Evolutionary conservation across 2,329 filamentous ascomycete genomes (phyloP), one percentile per base, ranked within the genome.

Genomic region (Camillea tinctor): DNA sequence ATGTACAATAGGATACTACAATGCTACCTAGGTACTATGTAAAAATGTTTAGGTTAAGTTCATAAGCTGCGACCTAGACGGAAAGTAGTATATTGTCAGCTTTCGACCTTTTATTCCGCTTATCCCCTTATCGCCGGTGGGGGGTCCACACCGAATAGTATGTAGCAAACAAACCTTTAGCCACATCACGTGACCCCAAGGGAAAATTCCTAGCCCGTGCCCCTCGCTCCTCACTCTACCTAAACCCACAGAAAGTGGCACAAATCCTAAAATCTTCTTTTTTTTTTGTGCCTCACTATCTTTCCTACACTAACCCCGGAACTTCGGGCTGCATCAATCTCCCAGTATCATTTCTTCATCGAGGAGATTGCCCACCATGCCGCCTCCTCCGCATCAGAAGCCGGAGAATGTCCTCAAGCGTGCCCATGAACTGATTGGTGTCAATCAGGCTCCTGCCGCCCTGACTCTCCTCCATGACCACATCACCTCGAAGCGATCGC

Each of bases 371-470:
- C 68, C 69, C 69, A 72, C 63, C 60, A 73, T 94, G 95, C 92
- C 95, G 84, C 95, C 95, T 77, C 93, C 93, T 81, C 91, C 93
- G 71, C 93, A 98, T 79, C 93, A 95, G 77, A 96, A 96, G 80
- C 95, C 95, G 75, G 95, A 99, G 84, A 99, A 99, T 89, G 93
- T 97, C 76, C 88, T 98, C 78, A 97, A 97, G 88, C 89, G 95
- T 79, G 95, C 95, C 66, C 90, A 98, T 80, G 95, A 99, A 84
- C 92, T 99, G 80, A 97, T 98, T 82, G 95, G 93, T 75, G 95
- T 99, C 74, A 90, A 91, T 77, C 95, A 99, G 86, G 85, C 91
- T 70, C 87, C 91, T 72, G 94, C 95, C 73, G 95, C 95, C 76
- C 84, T 99, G 76, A 93, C 89, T 73, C 88, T 98, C 73, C 90